A percentile compares a stretch with the other conserved stretches of the same genome.
Conservation (phyloP, 768 basidiomycete genomes). For the Tricholoma flavovirens region DNA sequence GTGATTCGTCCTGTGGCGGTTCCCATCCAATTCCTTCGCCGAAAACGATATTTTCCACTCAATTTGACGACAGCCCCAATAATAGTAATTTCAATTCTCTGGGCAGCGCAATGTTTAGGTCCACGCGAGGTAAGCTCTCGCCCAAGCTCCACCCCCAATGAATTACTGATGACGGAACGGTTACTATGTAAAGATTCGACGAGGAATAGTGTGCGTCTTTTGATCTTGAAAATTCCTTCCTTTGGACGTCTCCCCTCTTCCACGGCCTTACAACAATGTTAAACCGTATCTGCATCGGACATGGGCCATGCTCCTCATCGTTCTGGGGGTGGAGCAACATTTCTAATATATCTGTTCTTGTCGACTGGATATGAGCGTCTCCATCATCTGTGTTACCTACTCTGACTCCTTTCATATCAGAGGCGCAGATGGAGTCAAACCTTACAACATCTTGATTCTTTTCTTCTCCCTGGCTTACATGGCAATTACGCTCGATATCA, state of each 20-base stretch:
- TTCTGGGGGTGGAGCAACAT: background rate
- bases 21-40: conserved; percentile 29
- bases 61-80: conserved; percentile 53
- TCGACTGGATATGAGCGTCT: background rate
- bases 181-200: conserved; percentile 42
- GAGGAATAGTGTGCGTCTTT: conserved; percentile 62
- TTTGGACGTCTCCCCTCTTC: background rate
- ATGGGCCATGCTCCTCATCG: background rate
- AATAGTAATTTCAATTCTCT: conserved; percentile 43
- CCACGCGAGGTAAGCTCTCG: conserved; percentile 19
- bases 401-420: conserved; percentile 4
- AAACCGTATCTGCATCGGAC: background rate
- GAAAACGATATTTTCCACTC: conserved; percentile 28
- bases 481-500: conserved; percentile 85
- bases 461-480: conserved; percentile 93
- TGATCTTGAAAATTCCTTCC: background rate
- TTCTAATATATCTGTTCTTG: background rate
- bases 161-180: background rate
- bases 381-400: no score
- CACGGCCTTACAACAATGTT: background rate
- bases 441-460: conserved; percentile 89
- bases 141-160: background rate
- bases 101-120: conserved; percentile 52
- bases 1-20: conserved; percentile 44
- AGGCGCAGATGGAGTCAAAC: conserved; percentile 62